These are phyloP conservation scores for Xylaria sp. DNA, from an alignment of 495 filamentous ascomycete species.

Conservation along the genomic window DNA sequence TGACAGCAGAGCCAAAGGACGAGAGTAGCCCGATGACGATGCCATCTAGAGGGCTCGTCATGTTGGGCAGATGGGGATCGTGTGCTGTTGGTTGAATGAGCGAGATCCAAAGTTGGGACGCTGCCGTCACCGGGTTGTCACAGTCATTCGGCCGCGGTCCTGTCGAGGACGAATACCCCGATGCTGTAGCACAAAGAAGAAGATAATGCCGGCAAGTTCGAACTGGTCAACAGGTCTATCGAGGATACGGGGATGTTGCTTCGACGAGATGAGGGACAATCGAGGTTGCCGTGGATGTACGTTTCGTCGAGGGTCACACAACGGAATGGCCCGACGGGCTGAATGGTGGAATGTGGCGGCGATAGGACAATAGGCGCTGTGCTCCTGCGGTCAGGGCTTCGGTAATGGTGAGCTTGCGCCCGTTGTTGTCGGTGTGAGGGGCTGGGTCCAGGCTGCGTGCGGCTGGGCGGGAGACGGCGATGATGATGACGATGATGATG, in stretches of 20 bases:
- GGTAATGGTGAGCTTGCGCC: slow-evolving; percentile 8
- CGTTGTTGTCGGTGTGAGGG: slow-evolving; percentile 21
- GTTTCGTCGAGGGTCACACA: background rate
- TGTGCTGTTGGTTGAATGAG: slow-evolving; percentile 26
- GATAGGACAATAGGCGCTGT: slow-evolving; percentile 18
- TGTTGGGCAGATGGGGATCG: slow-evolving; percentile 29
- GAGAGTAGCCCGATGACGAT: slow-evolving; percentile 94
- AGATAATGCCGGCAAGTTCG: background rate
- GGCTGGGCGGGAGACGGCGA: background rate
- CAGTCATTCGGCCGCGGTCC: slow-evolving; percentile 40
- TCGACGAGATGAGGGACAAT: background rate
- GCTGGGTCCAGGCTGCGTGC: background rate
- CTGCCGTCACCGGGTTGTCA: slow-evolving; percentile 39
- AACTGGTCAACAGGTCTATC: slow-evolving; percentile 22
- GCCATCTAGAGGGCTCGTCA: slow-evolving; percentile 63
- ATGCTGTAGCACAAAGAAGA: slow-evolving; percentile 28
- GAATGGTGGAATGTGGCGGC: slow-evolving; percentile 23
- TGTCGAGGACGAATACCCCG: slow-evolving; percentile 42
- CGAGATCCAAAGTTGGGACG: slow-evolving; percentile 36
- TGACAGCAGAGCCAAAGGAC: slow-evolving; percentile 90
- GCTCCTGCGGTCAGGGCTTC: background rate
- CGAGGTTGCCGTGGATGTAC: background rate
- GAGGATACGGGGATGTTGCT: slow-evolving; percentile 16
- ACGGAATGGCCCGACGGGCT: background rate
- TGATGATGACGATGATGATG: background rate